Conservation (phyloP, 129 eudicot species). For the Flaveria ramosissima region DNA sequence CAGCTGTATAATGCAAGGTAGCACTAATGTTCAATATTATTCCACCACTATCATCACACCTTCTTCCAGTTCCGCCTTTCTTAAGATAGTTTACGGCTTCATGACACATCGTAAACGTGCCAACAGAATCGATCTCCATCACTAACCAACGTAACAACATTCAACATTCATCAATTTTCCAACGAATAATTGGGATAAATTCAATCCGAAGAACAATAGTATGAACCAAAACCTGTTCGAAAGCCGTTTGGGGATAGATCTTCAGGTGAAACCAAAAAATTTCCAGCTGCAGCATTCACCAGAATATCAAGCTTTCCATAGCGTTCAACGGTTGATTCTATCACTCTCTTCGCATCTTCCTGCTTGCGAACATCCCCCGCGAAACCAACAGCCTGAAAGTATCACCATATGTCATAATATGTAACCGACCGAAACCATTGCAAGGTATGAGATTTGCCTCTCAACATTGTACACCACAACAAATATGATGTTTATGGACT, state of each 20-base stretch:
- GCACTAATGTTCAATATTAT: slow-evolving; percentile 84
- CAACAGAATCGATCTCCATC: slow-evolving; percentile 91
- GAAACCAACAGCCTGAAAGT: slow-evolving; percentile 74
- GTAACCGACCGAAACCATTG: too few relatives aligned
- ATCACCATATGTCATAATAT: neutral
- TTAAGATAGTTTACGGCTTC: slow-evolving; percentile 74
- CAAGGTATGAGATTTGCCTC: too few relatives aligned
- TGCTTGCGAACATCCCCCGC: slow-evolving; percentile 90
- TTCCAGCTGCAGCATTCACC: slow-evolving; percentile 96
- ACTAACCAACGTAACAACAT: slow-evolving; percentile 42
- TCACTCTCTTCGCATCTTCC: slow-evolving; percentile 81
- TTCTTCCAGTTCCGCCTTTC: slow-evolving; percentile 80
- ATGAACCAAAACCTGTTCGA: slow-evolving; percentile 58
- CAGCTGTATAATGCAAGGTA: slow-evolving; percentile 88
- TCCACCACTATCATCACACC: slow-evolving; percentile 62
- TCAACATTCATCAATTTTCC: neutral
- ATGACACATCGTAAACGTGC: slow-evolving; percentile 94
- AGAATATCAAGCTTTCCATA: slow-evolving; percentile 91
- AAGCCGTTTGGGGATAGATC: slow-evolving; percentile 88
- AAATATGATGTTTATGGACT: too few relatives aligned
- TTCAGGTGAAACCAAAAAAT: slow-evolving; percentile 84
- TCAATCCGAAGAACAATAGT: neutral
- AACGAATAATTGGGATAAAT: neutral
- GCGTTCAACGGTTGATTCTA: slow-evolving; percentile 67
- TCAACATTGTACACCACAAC: too few relatives aligned